Evolutionary conservation across 1,284 basidiomycete genomes (phyloP).

Genomic region (Takashimella tepidaria): DNA sequence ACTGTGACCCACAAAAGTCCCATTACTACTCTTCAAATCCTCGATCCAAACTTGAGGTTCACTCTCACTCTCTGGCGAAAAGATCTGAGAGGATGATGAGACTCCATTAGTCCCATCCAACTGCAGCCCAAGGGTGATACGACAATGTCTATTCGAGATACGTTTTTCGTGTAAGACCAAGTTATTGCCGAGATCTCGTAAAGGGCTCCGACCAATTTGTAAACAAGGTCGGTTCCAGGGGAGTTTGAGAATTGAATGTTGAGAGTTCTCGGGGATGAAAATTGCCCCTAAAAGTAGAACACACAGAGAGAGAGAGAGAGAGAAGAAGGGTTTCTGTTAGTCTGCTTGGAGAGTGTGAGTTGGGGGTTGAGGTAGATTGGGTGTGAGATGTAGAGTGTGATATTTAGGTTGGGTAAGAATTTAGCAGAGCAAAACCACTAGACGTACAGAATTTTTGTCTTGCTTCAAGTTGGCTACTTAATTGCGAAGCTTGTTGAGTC

Average conservation of each 20-base stretch:
- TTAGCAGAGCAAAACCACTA: no score
- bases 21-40: slow-evolving; percentile 70
- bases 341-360: not conserved
- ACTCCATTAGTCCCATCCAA: slow-evolving; percentile 16
- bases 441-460: slow-evolving; percentile 45
- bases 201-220: slow-evolving; percentile 42
- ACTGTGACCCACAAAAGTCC: slow-evolving; percentile 65
- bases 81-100: slow-evolving; percentile 4
- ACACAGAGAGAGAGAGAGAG: no score
- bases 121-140: slow-evolving; percentile 35
- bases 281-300: slow-evolving; percentile 37
- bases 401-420: no score
- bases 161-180: slow-evolving; percentile 40
- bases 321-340: not conserved
- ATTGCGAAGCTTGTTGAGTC: slow-evolving; percentile 27
- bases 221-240: slow-evolving; percentile 38
- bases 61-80: slow-evolving; percentile 32
- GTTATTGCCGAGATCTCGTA: slow-evolving; percentile 29
- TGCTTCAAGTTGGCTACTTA: slow-evolving; percentile 40
- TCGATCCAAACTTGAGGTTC: slow-evolving; percentile 59
- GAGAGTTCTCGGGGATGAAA: slow-evolving; percentile 42
- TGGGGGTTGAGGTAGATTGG: not conserved
- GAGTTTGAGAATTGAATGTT: slow-evolving; percentile 41
- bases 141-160: slow-evolving; percentile 43
- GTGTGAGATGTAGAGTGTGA: no score